phyloP scores from a whole-genome alignment of 257 asterid genomes.

The Solanum ahanhuiri region DNA sequence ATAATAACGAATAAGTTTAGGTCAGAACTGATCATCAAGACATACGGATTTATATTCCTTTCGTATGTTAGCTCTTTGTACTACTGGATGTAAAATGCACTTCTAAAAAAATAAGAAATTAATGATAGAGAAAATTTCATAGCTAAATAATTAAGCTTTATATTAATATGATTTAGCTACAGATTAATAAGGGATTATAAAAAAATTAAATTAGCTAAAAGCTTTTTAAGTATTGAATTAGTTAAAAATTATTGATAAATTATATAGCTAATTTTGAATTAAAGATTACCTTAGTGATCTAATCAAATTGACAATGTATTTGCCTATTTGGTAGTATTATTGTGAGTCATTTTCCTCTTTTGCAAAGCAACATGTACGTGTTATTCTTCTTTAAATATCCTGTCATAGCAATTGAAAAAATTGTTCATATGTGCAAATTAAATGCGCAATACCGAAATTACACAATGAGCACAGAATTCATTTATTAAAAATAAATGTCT shows the following conservation, averaged over 20 bases:
- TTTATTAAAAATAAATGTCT: not conserved
- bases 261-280: not conserved
- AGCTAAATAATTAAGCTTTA: not conserved
- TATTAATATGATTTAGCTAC: not conserved
- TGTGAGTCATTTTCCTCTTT: not conserved
- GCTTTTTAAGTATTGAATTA: not conserved
- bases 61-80: not conserved
- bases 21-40: not conserved
- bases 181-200: too few species aligned
- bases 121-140: too few species aligned
- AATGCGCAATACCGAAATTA: not conserved
- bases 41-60: not conserved
- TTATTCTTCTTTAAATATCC: not conserved
- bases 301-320: not conserved
- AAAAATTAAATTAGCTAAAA: too few species aligned
- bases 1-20: not conserved
- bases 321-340: not conserved
- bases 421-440: not conserved
- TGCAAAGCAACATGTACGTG: not conserved
- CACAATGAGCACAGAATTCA: not conserved
- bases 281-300: not conserved
- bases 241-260: too few species aligned
- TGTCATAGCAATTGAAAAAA: not conserved
- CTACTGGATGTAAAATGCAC: too few species aligned
- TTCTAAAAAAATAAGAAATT: too few species aligned